These are phyloP conservation scores for Apiospora saccharicola DNA, from an alignment of 2,329 filamentous ascomycete species.

Conservation along the genomic window DNA sequence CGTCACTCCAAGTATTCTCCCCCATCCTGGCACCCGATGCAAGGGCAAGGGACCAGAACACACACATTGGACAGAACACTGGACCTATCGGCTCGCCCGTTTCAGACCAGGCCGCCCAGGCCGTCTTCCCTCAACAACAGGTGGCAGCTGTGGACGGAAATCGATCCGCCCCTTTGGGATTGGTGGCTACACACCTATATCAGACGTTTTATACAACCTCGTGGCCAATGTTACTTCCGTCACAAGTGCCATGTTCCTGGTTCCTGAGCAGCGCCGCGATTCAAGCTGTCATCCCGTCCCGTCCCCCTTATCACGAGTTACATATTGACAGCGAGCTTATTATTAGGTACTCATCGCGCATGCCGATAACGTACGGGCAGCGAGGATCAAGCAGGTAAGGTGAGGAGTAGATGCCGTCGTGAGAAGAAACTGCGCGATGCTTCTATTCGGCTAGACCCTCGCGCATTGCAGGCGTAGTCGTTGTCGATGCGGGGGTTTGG, in stretches of 20 bases:
- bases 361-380: not conserved
- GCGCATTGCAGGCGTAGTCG: not conserved
- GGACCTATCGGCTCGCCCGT: conserved; percentile 5
- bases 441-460: not conserved
- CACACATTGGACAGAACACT: conserved; percentile 4
- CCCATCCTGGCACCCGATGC: not conserved
- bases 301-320: not conserved
- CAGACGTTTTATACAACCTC: conserved; percentile 12
- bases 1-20: not conserved
- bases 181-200: not conserved
- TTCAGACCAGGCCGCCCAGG: not conserved
- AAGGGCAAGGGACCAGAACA: conserved; percentile 12
- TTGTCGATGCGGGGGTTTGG: not conserved
- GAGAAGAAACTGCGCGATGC: not conserved
- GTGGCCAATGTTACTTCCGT: not conserved
- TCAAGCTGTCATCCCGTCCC: not conserved
- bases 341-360: not conserved
- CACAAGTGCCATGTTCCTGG: conserved; percentile 18
- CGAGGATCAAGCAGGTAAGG: not conserved
- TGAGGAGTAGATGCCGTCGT: not conserved
- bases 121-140: conserved; percentile 7
- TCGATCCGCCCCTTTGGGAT: not conserved
- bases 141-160: not conserved
- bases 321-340: not conserved
- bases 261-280: not conserved